phyloP scores from a whole-genome alignment of 2,329 filamentous ascomycete genomes.

The Cryoendolithus antarcticus region DNA sequence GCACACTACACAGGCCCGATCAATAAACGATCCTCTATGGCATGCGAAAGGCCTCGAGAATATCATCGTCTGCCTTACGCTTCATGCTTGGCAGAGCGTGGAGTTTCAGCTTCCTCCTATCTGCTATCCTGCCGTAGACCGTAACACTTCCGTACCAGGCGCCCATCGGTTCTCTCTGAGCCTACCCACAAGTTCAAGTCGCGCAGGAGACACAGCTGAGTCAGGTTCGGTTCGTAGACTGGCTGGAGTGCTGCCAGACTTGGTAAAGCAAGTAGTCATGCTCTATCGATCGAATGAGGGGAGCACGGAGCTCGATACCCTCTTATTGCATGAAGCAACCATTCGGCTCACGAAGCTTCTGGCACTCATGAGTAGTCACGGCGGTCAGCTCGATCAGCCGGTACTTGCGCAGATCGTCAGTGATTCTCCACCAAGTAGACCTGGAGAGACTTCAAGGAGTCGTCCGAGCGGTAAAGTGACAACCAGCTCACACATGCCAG shows the following conservation, averaged over 20 bases:
- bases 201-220: conserved; percentile 6
- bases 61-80: conserved; percentile 66
- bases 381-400: conserved; percentile 49
- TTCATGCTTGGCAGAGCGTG: conserved; percentile 72
- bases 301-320: conserved; percentile 54
- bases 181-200: not conserved
- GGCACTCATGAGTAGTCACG: conserved; percentile 51
- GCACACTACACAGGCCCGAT: conserved; percentile 63
- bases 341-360: conserved; percentile 63
- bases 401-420: conserved; percentile 37
- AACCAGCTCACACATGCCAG: conserved; percentile 3
- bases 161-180: conserved; percentile 11
- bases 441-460: conserved; percentile 10
- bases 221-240: conserved; percentile 34
- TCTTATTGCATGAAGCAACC: conserved; percentile 60
- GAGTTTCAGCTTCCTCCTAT: conserved; percentile 57
- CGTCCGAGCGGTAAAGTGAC: not conserved
- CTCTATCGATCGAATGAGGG: conserved; percentile 54
- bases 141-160: conserved; percentile 12
- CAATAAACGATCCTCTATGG: conserved; percentile 83
- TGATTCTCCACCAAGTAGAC: not conserved
- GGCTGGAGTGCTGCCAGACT: conserved; percentile 53
- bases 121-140: conserved; percentile 19
- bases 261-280: conserved; percentile 63
- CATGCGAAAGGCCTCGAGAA: conserved; percentile 90